Evolutionary conservation across 139 green algal species (phyloP).

Genomic region (Micractinium conductrix): DNA sequence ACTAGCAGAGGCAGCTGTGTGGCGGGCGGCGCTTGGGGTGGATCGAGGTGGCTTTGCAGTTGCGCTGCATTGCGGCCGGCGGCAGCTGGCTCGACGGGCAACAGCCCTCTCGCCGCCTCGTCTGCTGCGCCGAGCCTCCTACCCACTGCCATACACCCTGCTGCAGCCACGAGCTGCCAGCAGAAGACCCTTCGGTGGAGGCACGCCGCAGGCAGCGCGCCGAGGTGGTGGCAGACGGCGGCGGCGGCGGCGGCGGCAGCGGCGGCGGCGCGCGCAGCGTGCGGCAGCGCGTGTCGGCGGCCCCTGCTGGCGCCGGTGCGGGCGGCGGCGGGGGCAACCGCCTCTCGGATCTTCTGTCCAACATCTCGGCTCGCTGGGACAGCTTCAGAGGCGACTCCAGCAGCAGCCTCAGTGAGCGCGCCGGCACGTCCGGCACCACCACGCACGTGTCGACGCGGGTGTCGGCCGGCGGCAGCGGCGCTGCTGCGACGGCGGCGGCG

Average conservation of each 20-base stretch:
- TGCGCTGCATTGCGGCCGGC: too few species aligned
- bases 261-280: neutral
- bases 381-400: neutral
- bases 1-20: too few species aligned
- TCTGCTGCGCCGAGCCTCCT: too few species aligned
- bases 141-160: too few species aligned
- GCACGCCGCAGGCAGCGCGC: neutral
- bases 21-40: too few species aligned
- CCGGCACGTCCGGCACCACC: neutral
- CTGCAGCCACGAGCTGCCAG: conserved; percentile 42
- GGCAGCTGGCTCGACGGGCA: too few species aligned
- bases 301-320: neutral
- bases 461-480: neutral
- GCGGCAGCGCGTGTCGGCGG: neutral
- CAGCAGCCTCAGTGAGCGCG: neutral
- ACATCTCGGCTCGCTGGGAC: conserved; percentile 6
- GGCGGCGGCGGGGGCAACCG: neutral
- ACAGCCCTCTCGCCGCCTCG: too few species aligned
- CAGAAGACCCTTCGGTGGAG: neutral
- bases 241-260: neutral
- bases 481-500: neutral
- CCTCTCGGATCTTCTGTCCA: conserved; percentile 13
- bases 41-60: too few species aligned
- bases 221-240: neutral
- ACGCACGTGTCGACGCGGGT: too few species aligned